phyloP scores from a whole-genome alignment of 129 eudicot species.

The Artemisia argyi region DNA sequence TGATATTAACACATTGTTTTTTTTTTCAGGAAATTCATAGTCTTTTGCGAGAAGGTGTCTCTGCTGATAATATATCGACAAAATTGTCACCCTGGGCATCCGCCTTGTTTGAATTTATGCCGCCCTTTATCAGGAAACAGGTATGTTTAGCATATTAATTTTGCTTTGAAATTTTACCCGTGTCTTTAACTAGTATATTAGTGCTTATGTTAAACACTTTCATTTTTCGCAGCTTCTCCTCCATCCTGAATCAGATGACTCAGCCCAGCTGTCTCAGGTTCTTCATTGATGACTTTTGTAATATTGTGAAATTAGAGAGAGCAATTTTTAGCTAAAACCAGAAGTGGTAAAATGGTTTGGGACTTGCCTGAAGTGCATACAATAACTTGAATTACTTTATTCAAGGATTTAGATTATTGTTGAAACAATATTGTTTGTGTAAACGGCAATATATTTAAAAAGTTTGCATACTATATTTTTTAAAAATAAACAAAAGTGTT shows the following conservation, averaged over 20 bases:
- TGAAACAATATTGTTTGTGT: background rate
- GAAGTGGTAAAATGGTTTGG: background rate
- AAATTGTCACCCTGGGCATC: slow-evolving; percentile 99
- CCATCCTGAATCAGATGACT: slow-evolving; percentile 86
- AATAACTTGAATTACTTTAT: background rate
- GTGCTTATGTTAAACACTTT: slow-evolving; percentile 12
- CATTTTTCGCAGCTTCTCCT: slow-evolving; percentile 60
- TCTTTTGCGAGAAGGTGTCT: slow-evolving; percentile 73
- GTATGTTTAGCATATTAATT: slow-evolving; percentile 32
- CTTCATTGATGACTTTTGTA: background rate
- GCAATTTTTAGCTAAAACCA: background rate
- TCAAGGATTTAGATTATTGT: background rate
- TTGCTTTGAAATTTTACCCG: background rate
- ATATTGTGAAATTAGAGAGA: background rate
- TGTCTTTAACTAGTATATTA: background rate
- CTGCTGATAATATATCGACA: slow-evolving; percentile 77
- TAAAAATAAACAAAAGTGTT: background rate
- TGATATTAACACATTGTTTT: slow-evolving; percentile 12
- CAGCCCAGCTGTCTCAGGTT: slow-evolving; percentile 90
- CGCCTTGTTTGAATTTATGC: slow-evolving; percentile 95
- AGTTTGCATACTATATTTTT: background rate
- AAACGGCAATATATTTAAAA: too few relatives aligned
- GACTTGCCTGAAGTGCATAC: background rate
- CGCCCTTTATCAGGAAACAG: slow-evolving; percentile 90
- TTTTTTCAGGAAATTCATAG: slow-evolving; percentile 83